Evolutionary conservation across 345 rosid genomes (phyloP), one percentile per base, ranked within the genome.

Genomic region (Chamaenerion angustifolium): DNA sequence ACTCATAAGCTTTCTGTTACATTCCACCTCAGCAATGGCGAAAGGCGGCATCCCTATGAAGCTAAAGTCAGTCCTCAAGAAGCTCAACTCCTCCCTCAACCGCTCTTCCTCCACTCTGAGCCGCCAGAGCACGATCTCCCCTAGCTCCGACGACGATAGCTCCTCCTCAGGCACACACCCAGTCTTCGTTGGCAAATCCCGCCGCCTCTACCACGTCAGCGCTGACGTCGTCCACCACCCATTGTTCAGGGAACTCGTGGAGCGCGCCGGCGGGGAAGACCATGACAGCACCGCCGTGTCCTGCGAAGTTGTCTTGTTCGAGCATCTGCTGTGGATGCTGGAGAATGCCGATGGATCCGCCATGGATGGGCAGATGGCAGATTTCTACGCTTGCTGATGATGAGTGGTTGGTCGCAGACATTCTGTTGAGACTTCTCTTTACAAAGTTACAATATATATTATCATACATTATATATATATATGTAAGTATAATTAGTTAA

Each of bases 291-390:
- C 82, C 16, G 68, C 56, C 23, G 83, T 89, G 8, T 68, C 83
- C 5, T 89, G 97, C 41, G 97, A 89, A 67, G 97, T 89, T 45
- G 97, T 89, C 8, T 46, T 88, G 82, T 88, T 88, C 66, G 97
- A 88, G 63, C 97, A 88, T 72, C 63, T 85, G 69, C 93, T 85
- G 23, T 89, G 97, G 97, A 89, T 89, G 97, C 71, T 89, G 11
- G 88, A 82, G 40, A 85, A 79, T 25, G 87, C 79, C 0, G 88
- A 82, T 52, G 95, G 82, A 65, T 82, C 97, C 37, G 37, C 6
- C 2, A 42, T 82, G 44, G 79, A 82, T 35, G 95, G 52, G 12
- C 52, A 89, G 62, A 81, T 89, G 12, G 90, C 71, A 18, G 82
- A 85, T 63, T 89, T 82, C 71, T 89, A 89, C 67, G 79, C 82